Percentiles rank a stretch among this genome's conserved stretches.
Evolutionary conservation across 805 yeast species (phyloP).

Genomic region (Nakazawaea ambrosiae): DNA sequence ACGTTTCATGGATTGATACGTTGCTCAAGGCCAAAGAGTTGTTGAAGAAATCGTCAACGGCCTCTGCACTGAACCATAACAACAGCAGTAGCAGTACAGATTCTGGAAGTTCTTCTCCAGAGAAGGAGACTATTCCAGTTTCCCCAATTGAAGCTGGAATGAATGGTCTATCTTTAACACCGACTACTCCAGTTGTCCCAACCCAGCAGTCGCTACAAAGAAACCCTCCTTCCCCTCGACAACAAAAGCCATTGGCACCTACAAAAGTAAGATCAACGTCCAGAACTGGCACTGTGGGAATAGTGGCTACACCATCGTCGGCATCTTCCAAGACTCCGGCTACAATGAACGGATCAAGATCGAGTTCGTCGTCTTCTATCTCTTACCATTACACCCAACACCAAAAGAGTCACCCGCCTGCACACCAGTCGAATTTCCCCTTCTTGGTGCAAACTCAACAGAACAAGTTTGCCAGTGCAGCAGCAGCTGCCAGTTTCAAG

Average conservation of each 20-base stretch:
- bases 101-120: conserved; percentile 5
- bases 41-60: conserved; percentile 22
- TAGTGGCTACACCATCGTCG: neutral
- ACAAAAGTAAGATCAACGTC: neutral
- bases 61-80: neutral
- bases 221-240: no score
- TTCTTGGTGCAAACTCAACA: conserved; percentile 11
- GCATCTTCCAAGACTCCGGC: conserved; percentile 1
- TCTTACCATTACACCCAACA: conserved; percentile 10
- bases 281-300: neutral
- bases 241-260: neutral
- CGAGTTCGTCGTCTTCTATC: conserved; percentile 5
- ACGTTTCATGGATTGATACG: conserved; percentile 64
- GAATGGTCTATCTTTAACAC: neutral
- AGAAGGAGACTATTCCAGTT: conserved; percentile 1
- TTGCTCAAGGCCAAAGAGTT: conserved; percentile 59
- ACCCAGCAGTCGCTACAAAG: no score
- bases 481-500: conserved; percentile 15
- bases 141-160: conserved; percentile 2
- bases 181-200: neutral
- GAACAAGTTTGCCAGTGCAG: conserved; percentile 15
- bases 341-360: neutral
- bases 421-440: conserved; percentile 8
- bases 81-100: no score
- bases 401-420: conserved; percentile 9